Base-by-base conservation (phyloP, 768 basidiomycete species). In the Tricholoma bakamatsutake region DNA sequence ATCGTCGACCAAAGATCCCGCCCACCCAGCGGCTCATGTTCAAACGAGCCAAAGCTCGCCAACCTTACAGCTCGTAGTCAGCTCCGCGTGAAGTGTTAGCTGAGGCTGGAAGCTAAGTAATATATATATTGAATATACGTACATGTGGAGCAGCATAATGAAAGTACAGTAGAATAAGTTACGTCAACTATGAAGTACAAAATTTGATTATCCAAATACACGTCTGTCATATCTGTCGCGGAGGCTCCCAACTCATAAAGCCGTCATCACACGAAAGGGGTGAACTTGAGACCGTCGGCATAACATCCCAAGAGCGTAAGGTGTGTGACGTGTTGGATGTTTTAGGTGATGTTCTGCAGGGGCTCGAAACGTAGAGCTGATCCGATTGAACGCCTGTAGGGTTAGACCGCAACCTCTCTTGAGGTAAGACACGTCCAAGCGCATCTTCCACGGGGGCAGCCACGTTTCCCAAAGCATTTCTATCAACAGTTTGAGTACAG, bases 221-320 rank as follows among this genome's bases (percentile, higher is more conserved):
- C n/a, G 17, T 18, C 45, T 17, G n/a, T 52, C 48, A 52, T 43
- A 52, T 52, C 43, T 54, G 53, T 15, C 75, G 71, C 31, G 74
- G 69, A 48, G 80, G 79, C 62, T 82, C 76, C 82, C 83, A 85
- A 59, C 77, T 77, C 81, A 83, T 83, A 61, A 84, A 82, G 0
- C 78, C 73, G 63, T 84, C 82, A 42, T 82, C 82, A 55, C 73
- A 73, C 51, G 78, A 61, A 56, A 71, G 63, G 18, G 72, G 68
- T 39, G 69, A 67, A 27, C 65, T 66, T 17, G 62, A 42, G 45
- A 58, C 62, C 15, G 61, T 45, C 13, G 66, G 59, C 34, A 68
- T 56, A 45, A 69, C 52, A 46, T 73, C 68, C 71, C 71, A 73
- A 47, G 71, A 59, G 9, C 67, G 66, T 49, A 66, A 43, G 58